These are phyloP conservation scores for Saraca asoca DNA, from an alignment of 331 rosid species.

Conservation along the genomic window DNA sequence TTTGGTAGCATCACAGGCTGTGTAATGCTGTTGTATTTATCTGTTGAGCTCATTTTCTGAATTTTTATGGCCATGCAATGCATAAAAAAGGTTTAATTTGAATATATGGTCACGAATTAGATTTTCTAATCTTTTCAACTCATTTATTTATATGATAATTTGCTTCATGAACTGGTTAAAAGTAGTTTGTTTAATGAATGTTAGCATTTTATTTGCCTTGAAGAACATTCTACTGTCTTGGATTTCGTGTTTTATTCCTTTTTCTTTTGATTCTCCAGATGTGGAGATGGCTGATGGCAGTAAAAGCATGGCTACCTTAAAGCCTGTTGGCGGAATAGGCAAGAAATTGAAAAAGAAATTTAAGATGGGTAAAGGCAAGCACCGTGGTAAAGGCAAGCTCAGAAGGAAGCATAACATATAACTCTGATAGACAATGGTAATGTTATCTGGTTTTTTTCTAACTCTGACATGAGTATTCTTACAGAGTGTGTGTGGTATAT, in stretches of 20 bases:
- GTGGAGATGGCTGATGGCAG: slow-evolving; percentile 61
- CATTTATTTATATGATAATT: too few species aligned
- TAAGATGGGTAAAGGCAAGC: slow-evolving; percentile 73
- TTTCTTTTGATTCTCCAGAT: slow-evolving; percentile 36
- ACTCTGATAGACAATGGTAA: slow-evolving; percentile 36
- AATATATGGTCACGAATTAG: background rate
- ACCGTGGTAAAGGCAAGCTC: slow-evolving; percentile 67
- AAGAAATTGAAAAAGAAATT: slow-evolving; percentile 71
- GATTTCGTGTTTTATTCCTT: slow-evolving; percentile 15
- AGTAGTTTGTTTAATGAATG: background rate
- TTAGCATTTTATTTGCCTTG: background rate
- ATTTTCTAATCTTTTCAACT: too few species aligned
- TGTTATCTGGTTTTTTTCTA: background rate
- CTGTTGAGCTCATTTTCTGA: background rate
- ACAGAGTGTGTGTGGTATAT: too few species aligned
- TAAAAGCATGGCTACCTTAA: slow-evolving; percentile 47
- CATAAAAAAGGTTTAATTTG: background rate
- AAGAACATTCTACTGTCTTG: background rate
- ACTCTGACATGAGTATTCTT: slow-evolving; percentile 1
- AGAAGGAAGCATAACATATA: slow-evolving; percentile 60
- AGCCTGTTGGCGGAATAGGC: slow-evolving; percentile 70
- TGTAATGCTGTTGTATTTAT: background rate
- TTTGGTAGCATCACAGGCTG: too few species aligned
- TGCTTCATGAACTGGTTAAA: background rate
- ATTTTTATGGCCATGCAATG: background rate